These are phyloP conservation scores for Torulaspora gathmanii DNA, from an alignment of 805 yeast genomes.

Conservation along the genomic window DNA sequence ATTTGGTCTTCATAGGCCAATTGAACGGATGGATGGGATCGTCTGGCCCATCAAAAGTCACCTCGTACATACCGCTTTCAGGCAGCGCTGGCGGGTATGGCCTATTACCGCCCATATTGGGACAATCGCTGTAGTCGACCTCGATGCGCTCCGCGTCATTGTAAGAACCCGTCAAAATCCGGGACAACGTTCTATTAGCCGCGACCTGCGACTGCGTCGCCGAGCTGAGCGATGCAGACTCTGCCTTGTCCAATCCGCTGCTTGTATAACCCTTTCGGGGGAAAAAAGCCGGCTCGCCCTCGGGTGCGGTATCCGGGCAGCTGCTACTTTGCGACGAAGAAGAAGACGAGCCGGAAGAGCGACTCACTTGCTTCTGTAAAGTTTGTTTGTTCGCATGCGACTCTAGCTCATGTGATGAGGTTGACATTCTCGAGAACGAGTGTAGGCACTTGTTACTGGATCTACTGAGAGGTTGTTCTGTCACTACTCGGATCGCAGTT, in stretches of 20 bases:
- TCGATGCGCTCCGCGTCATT: conserved; percentile 27
- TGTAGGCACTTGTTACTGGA: too few relatives aligned
- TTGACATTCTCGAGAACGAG: not conserved
- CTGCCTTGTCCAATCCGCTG: not conserved
- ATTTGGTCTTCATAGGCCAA: conserved; percentile 54
- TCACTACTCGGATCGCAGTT: too few relatives aligned
- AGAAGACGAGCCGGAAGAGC: conserved; percentile 3
- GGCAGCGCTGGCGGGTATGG: conserved; percentile 60
- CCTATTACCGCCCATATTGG: conserved; percentile 65
- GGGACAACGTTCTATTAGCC: conserved; percentile 37
- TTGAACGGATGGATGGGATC: conserved; percentile 82
- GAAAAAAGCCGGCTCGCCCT: conserved; percentile 15
- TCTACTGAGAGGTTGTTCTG: too few relatives aligned
- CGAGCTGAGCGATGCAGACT: conserved; percentile 12
- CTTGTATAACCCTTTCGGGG: conserved; percentile 2
- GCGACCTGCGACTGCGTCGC: conserved; percentile 24
- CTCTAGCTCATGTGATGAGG: conserved; percentile 2
- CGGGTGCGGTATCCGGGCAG: conserved; percentile 9
- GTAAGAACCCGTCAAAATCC: conserved; percentile 41
- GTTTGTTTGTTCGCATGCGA: not conserved
- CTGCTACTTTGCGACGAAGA: not conserved
- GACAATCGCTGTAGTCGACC: conserved; percentile 38
- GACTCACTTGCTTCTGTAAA: not conserved
- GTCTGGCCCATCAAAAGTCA: conserved; percentile 68
- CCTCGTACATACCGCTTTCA: conserved; percentile 52